These are phyloP conservation scores for Venturia oleaginea DNA, from an alignment of 2,329 filamentous ascomycete genomes.

Conservation along the genomic window DNA sequence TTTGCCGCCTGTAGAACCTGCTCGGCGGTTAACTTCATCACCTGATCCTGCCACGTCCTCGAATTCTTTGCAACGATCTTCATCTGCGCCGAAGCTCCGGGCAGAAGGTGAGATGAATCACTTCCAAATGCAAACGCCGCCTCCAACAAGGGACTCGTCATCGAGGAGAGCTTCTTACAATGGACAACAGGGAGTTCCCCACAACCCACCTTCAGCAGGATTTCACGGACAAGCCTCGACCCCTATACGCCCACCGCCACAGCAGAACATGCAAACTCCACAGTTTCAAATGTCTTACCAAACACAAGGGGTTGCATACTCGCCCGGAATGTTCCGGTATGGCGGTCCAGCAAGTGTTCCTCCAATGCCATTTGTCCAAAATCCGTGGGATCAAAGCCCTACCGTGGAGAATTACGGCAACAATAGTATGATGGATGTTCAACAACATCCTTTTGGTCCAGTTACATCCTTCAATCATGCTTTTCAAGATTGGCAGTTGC, in stretches of 20 bases:
- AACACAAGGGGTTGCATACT: slow-evolving; percentile 47
- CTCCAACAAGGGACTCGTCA: slow-evolving; percentile 47
- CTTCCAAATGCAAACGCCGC: slow-evolving; percentile 51
- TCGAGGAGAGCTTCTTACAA: slow-evolving; percentile 38
- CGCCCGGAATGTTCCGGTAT: slow-evolving; percentile 48
- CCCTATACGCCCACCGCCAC: slow-evolving; percentile 18
- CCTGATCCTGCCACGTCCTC: slow-evolving; percentile 27
- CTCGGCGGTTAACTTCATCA: slow-evolving; percentile 50
- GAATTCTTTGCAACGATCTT: slow-evolving; percentile 1
- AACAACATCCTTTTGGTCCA: slow-evolving; percentile 14
- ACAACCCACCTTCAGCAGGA: slow-evolving; percentile 29
- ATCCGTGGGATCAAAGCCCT: slow-evolving; percentile 29
- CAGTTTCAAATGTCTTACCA: slow-evolving; percentile 34
- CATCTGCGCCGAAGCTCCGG: slow-evolving; percentile 17
- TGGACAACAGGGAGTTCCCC: slow-evolving; percentile 21
- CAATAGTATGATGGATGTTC: slow-evolving; percentile 6
- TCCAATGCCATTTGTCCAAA: slow-evolving; percentile 39
- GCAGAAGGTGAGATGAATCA: slow-evolving; percentile 27
- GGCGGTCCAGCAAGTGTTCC: slow-evolving; percentile 48
- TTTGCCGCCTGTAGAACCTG: slow-evolving; percentile 52
- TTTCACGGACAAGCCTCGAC: slow-evolving; percentile 28
- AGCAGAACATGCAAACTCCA: slow-evolving; percentile 7
- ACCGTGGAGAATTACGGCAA: slow-evolving; percentile 1
- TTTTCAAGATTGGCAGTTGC: slow-evolving; percentile 25
- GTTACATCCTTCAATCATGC: slow-evolving; percentile 24